A percentile compares a stretch with the other conserved stretches of the same genome.
Conservation (phyloP, 2,329 filamentous ascomycete genomes). For the Pyrenophora graminea region DNA sequence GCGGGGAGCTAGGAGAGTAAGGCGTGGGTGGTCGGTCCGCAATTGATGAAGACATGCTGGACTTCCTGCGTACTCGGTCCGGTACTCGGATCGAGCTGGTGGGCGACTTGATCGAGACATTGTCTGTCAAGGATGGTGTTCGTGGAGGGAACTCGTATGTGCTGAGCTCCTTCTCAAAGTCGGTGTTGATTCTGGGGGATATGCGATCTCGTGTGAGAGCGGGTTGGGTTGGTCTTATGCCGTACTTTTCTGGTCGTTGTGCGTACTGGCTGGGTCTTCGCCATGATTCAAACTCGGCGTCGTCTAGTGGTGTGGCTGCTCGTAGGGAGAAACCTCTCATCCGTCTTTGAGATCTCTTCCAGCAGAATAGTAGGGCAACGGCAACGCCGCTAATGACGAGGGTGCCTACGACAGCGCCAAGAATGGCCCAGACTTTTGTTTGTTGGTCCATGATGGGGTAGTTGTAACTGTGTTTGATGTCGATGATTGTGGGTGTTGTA, state of each 20-base stretch:
- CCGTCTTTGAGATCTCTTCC: constrained; percentile 41
- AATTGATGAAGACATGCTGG: constrained; percentile 40
- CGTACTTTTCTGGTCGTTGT: constrained; percentile 43
- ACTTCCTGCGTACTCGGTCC: constrained; percentile 42
- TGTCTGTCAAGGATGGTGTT: constrained; percentile 35
- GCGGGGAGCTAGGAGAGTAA: constrained; percentile 43
- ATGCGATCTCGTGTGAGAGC: constrained; percentile 32
- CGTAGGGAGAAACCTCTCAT: constrained; percentile 43
- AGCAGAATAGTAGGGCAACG: constrained; percentile 38
- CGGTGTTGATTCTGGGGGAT: constrained; percentile 32
- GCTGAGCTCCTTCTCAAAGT: constrained; percentile 43
- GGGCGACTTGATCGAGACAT: constrained; percentile 27
- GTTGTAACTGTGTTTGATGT: not conserved
- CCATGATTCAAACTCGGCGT: constrained; percentile 49
- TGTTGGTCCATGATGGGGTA: constrained; percentile 34
- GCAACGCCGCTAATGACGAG: constrained; percentile 36
- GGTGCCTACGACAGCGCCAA: constrained; percentile 40
- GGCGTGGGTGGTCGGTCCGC: constrained; percentile 47
- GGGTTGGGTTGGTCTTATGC: constrained; percentile 35
- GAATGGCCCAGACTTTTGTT: constrained; percentile 44
- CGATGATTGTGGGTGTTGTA: not conserved
- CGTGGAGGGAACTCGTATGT: constrained; percentile 33
- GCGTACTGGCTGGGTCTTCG: constrained; percentile 45
- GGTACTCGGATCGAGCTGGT: constrained; percentile 38
- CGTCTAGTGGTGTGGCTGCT: constrained; percentile 46